Conservation (phyloP, 352 stramenopile genomes). For the Achlya hypogyna region DNA sequence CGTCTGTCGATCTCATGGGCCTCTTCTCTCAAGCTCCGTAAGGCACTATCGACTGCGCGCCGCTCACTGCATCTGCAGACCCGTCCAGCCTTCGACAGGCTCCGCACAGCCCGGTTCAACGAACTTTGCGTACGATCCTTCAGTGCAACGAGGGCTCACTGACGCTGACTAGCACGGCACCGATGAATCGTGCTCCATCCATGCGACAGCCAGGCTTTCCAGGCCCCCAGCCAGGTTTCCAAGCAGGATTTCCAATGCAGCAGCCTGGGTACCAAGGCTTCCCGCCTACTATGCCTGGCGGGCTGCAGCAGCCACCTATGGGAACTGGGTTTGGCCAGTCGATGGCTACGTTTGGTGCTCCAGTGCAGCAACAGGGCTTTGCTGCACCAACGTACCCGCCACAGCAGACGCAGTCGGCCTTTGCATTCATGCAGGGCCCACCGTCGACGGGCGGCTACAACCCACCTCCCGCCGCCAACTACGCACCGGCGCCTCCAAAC, state of each 20-base stretch:
- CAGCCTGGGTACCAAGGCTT: background rate
- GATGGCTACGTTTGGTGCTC: background rate
- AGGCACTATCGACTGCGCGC: background rate
- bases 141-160: background rate
- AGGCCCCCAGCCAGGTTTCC: no score
- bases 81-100: background rate
- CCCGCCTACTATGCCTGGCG: no score
- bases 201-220: no score
- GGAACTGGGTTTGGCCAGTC: background rate
- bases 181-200: background rate
- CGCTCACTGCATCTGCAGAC: no score
- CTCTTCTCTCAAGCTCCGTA: background rate
- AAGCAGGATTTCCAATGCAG: no score
- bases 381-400: no score
- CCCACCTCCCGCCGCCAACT: background rate
- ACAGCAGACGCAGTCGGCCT: background rate
- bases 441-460: background rate
- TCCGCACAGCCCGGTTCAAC: background rate
- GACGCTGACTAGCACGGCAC: background rate
- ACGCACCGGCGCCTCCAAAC: slow-evolving; percentile 25
- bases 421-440: background rate
- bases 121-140: background rate
- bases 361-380: no score
- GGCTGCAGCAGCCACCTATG: background rate
- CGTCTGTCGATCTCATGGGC: background rate